Evolutionary conservation across 2,329 filamentous ascomycete species (phyloP).

Genomic region (Fusarium odoratissimum): DNA sequence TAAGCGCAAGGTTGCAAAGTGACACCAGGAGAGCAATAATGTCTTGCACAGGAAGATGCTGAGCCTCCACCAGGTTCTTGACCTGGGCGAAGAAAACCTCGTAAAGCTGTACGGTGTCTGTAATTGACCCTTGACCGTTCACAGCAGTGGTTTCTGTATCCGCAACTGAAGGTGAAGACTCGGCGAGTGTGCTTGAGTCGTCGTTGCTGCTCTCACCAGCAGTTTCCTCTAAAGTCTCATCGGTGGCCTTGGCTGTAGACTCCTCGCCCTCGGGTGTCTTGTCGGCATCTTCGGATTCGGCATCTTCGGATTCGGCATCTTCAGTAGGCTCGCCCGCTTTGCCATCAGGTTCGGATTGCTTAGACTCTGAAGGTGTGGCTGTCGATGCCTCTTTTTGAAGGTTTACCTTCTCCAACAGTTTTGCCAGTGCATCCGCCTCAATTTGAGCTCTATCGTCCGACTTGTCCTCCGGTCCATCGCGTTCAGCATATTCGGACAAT

Average conservation of each 20-base stretch:
- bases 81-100: conserved; percentile 98
- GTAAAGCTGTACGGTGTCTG: conserved; percentile 86
- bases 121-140: conserved; percentile 56
- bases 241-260: conserved; percentile 37
- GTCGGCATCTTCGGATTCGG: conserved; percentile 46
- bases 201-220: conserved; percentile 45
- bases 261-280: conserved; percentile 35
- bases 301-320: conserved; percentile 46
- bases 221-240: conserved; percentile 33
- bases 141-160: conserved; percentile 61
- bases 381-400: conserved; percentile 67
- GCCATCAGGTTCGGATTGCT: conserved; percentile 34
- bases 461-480: conserved; percentile 80
- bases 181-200: conserved; percentile 45
- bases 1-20: conserved; percentile 89
- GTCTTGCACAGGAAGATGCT: conserved; percentile 92
- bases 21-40: conserved; percentile 95
- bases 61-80: conserved; percentile 89
- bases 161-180: conserved; percentile 55
- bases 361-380: conserved; percentile 30
- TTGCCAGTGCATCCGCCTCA: conserved; percentile 85
- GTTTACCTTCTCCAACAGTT: conserved; percentile 81
- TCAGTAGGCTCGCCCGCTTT: conserved; percentile 48
- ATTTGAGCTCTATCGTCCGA: conserved; percentile 76
- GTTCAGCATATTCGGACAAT: conserved; percentile 91